Conservation (phyloP, 805 yeast species). For the Saturnispora quitensis region DNA sequence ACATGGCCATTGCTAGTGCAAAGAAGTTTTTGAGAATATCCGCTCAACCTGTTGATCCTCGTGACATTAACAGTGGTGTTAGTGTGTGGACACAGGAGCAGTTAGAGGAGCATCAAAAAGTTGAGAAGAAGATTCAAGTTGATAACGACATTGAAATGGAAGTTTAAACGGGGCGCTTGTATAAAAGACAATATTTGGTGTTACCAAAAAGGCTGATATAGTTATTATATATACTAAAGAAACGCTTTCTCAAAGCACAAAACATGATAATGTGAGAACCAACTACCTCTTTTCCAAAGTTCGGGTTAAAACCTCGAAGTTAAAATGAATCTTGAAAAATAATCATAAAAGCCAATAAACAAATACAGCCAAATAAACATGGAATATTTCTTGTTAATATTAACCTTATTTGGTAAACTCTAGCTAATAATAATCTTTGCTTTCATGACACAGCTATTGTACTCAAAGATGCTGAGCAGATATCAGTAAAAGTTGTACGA, state of each 20-base stretch:
- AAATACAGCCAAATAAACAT: no score
- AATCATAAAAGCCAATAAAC: no score
- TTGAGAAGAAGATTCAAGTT: conserved; percentile 14
- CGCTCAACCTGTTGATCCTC: conserved; percentile 88
- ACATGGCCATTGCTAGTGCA: conserved; percentile 94
- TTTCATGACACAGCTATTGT: not conserved
- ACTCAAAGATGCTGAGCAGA: not conserved
- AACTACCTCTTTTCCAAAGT: no score
- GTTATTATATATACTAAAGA: no score
- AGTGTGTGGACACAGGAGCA: conserved; percentile 86
- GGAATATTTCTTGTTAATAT: no score
- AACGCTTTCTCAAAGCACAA: no score
- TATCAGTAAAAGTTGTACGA: not conserved
- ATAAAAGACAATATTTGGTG: not conserved
- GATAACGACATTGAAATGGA: conserved; percentile 28
- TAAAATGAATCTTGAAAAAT: no score
- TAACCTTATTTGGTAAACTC: no score
- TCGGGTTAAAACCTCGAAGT: no score
- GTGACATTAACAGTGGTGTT: conserved; percentile 80
- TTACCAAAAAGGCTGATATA: no score
- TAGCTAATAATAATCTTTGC: no score
- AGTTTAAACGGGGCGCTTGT: not conserved
- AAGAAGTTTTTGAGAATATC: conserved; percentile 83
- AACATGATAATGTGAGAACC: no score
- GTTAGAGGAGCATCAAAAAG: conserved; percentile 47